Evolutionary conservation across 2,329 filamentous ascomycete genomes (phyloP), one percentile per base, ranked within the genome.

Genomic region (Zymoseptoria brevis): DNA sequence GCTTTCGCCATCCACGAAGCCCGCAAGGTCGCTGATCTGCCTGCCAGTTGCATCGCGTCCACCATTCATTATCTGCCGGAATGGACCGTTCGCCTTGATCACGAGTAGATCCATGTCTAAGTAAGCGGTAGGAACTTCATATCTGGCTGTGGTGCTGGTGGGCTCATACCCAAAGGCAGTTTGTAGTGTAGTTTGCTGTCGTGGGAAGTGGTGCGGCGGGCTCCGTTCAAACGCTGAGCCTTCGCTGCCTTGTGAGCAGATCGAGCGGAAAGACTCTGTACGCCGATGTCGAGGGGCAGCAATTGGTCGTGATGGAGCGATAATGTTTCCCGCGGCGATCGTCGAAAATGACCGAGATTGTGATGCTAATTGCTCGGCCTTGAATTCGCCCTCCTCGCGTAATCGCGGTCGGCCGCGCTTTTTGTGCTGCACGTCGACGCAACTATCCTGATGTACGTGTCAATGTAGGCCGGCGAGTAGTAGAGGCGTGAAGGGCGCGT

Each of bases 401-500:
- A 94, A 77, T 64, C 89, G 82, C 60, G 89, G 89, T 54, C 89
- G 82, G 50, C 89, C 89, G 67, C 89, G 80, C 73, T 93, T 94
- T 74, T 93, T 94, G 74, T 94, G 89, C 69, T 90, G 87, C 35
- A 94, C 89, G 73, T 94, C 89, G 67, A 90, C 80, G 70, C 89
- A 94, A 7, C 86, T 81, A 59, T 91, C 88, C 78, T 93, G 80
- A 11, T n/a, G 19, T 24, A 19, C 11, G 35, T 8, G 16, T 52
- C n/a, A 45, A 24, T 50, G 19, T 53, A 68, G 60, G 56, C 55
- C 30, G 60, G 55, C 48, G 35, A 50, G 21, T 45, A 62, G 54
- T 56, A 53, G 51, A 51, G 16, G 35, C 13, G 13, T 45, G 11
- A 11, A 8, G 50, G 7, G 9, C 16, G 74, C 77, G 72, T 64